phyloP scores from a whole-genome alignment of 257 asterid species.

The Solanum medicagineum region DNA sequence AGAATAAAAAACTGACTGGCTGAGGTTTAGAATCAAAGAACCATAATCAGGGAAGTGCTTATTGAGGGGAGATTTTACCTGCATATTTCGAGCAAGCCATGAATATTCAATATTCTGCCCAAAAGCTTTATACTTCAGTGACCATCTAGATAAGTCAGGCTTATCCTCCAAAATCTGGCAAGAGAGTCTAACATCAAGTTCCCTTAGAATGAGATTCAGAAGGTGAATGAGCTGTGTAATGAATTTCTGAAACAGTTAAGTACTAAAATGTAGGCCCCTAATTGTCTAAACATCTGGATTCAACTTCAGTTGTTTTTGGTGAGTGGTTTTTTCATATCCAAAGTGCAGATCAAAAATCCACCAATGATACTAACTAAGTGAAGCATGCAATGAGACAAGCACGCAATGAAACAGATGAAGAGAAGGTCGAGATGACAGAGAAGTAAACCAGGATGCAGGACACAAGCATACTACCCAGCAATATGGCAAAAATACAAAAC shows the following conservation, averaged over 20 bases:
- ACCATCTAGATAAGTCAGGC: constrained; percentile 88
- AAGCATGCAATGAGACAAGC: neutral
- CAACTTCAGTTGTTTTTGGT: neutral
- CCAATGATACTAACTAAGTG: neutral
- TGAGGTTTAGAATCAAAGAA: neutral
- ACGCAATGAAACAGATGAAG: neutral
- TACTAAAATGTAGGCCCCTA: neutral
- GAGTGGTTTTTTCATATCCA: neutral
- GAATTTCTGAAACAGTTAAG: neutral
- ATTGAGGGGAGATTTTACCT: constrained; percentile 24
- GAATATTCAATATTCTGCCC: constrained; percentile 76
- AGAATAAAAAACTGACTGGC: neutral
- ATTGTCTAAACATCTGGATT: neutral
- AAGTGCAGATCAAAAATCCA: neutral
- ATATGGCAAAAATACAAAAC: neutral
- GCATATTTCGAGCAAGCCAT: constrained; percentile 97
- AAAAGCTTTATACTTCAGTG: constrained; percentile 80
- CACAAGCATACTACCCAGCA: neutral
- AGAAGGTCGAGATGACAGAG: neutral
- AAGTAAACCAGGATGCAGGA: neutral
- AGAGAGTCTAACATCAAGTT: constrained; percentile 10
- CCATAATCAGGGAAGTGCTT: neutral
- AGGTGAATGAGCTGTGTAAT: neutral
- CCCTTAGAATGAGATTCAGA: neutral
- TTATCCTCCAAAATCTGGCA: constrained; percentile 72